Evolutionary conservation across 495 filamentous ascomycete species (phyloP), one percentile per base, ranked within the genome.

Genomic region (Penicillium alfredii): DNA sequence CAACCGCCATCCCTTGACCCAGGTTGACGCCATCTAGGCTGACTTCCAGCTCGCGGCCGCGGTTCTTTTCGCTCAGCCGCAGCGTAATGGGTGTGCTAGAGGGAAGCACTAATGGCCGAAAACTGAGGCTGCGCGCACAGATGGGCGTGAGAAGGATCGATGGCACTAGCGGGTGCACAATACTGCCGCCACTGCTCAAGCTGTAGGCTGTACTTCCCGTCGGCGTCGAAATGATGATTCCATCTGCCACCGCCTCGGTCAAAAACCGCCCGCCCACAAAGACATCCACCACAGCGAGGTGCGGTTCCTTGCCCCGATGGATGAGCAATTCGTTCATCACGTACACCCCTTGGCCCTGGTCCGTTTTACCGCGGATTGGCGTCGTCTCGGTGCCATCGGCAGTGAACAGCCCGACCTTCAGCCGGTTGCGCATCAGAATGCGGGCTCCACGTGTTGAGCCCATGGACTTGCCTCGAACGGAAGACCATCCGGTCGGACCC

Each of bases 321-420:
- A 98, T 80, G 17, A 92, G 82, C 6, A 98, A 74, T 55, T 98
- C 92, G 55, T 98, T 98, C 66, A 97, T 85, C 31, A 92, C 92
- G 55, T 94, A 89, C 3, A 88, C 73, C 22, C 80, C 59, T 35
- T 37, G 58, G 35, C 21, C 63, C 33, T 19, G 53, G 42, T 40
- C 65, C 41, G 40, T 63, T 57, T 40, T 72, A 51, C 43, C 70
- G 51, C 40, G 64, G 60, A 71, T 22, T 51, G 68, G 10, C 2
- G 50, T 56, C 4, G 39, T 55, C 41, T 47, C 53, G 13, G 36
- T 68, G 63, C 82, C 81, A 16, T 76, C 64, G 2, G 67, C 60
- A 36, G 81, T 73, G 54, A 84, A 89, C 9, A 95, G 67, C 5
- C 83, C 83, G 6, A 95, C 86, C 33, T 83, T 83, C 22, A 97